Base-by-base conservation (phyloP, 495 filamentous ascomycete species). In the Lophiotrema nucula region DNA sequence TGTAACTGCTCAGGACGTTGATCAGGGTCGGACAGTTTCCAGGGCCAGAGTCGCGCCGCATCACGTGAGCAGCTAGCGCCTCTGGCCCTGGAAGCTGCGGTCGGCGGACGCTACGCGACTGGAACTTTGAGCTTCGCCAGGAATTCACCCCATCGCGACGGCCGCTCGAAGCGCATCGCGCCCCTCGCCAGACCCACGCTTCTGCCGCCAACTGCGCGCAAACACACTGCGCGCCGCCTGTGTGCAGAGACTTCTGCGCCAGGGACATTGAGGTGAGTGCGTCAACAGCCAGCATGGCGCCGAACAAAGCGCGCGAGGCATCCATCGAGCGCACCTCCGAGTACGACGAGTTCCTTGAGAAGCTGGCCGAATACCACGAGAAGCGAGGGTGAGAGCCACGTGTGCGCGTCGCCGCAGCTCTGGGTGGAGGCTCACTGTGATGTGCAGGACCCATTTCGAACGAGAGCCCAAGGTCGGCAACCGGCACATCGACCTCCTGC, bases 381-480 rank as follows among this genome's bases (percentile, higher is more conserved):
- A 80, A 87, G 67, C 78, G 87, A 69, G 88, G 88, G 79, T 81
- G 43, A 25, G 71, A 58, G n/a, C 26, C 66, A 26, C 37, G 21
- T 50, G 56, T 28, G 47, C 41, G 42, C 49, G 45, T 47, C 31
- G 24, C 28, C 16, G 47, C 31, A 27, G 25, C 43, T n/a, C 22
- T 45, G 39, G 41, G 53, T 39, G 31, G 19, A 23, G n/a, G 45
- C 33, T 54, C 18, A 63, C 33, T 16, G 23, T 49, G 31, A 50
- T 59, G 49, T 24, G 33, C 57, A 83, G 81, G 46, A 91, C 88
- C 5, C 70, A 70, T 46, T 80, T 92, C 54, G 87, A 90, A 25
- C 78, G 80, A 28, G 83, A 88, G 67, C 88, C 89, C 18, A 83
- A 84, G 69, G 81, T 92, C 58, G 88, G 87, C 38, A 77, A 73